Base-by-base conservation (phyloP, 495 filamentous ascomycete species). In the Podospora fimiseda region DNA sequence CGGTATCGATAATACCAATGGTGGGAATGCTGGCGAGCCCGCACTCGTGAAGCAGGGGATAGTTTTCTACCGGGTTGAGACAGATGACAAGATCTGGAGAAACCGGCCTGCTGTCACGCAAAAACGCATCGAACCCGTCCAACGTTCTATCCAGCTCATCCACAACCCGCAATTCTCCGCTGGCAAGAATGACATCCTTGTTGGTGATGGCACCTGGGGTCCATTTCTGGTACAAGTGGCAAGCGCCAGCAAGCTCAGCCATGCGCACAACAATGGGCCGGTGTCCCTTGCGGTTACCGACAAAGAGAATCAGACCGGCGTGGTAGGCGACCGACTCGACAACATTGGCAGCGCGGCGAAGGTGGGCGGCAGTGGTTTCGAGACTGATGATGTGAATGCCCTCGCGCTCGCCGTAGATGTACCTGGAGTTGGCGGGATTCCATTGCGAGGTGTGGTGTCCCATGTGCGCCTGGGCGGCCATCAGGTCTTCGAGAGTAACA, bases 201-300 rank as follows among this genome's bases (percentile, higher is more conserved):
- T 99, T 99, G 11, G 93, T 99, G 59, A 99, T 89, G 42, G 81
- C 80, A 0, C 93, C 93, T 0, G 93, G 89, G 54, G 82, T 90
- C 93, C 93, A 99, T 58, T 89, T 83, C 62, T 91, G 87, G 63
- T 96, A 99, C 16, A 97, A 70, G 72, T 97, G 91, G 63, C 86
- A 97, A 0, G 81, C 89, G 43, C 77, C 74, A 0, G 90, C 83
- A 43, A 94, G 69, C 66, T 86, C 67, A 2, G 93, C 91, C 1
- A 91, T 90, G 23, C 81, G 78, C 23, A 95, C 88, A 1, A 97
- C 89, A 42, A 78, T 72, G 27, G 81, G 71, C 60, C 84, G 85
- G 56, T 96, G 91, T 11, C 88, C 90, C 27, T 74, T 70, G 9
- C 93, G 80, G 0, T 86, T 96, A 30, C 93, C 93, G 1, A 90